Evolutionary conservation across 2,329 filamentous ascomycete genomes (phyloP).

Genomic region (Mycosphaerella sp.): DNA sequence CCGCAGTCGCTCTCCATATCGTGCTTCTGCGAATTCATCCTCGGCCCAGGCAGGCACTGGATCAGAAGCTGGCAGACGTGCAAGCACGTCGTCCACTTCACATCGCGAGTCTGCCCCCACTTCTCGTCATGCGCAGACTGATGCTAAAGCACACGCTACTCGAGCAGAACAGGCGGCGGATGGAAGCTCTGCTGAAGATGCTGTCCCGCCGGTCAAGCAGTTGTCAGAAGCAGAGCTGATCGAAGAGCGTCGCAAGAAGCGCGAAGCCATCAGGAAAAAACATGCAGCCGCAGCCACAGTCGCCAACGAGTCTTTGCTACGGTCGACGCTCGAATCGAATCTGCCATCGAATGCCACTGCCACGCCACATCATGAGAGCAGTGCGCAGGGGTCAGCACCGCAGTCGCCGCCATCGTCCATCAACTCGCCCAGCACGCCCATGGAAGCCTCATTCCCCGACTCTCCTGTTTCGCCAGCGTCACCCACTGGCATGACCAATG

Average conservation of each 20-base stretch:
- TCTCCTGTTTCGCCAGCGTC: constrained; percentile 37
- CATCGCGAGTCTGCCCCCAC: constrained; percentile 18
- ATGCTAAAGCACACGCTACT: constrained; percentile 17
- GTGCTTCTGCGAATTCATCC: constrained; percentile 12
- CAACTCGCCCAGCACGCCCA: constrained; percentile 36
- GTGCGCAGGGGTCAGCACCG: constrained; percentile 22
- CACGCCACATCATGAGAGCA: constrained; percentile 36
- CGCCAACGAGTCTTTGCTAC: constrained; percentile 58
- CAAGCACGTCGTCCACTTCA: constrained; percentile 15
- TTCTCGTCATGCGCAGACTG: constrained; percentile 11
- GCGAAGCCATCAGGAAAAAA: constrained; percentile 80
- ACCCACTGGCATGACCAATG: constrained; percentile 39
- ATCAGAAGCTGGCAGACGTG: constrained; percentile 9
- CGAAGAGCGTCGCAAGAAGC: constrained; percentile 74
- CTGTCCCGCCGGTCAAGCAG: constrained; percentile 41
- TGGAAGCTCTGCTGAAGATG: constrained; percentile 39
- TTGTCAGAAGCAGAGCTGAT: constrained; percentile 73
- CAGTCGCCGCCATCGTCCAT: constrained; percentile 27
- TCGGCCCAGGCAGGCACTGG: constrained; percentile 15
- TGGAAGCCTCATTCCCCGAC: constrained; percentile 23
- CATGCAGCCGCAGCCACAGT: constrained; percentile 60
- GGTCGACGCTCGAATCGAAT: constrained; percentile 46
- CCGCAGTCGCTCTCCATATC: constrained; percentile 28
- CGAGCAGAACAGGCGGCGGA: constrained; percentile 14
- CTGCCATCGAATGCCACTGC: constrained; percentile 22